A percentile compares a stretch with the other conserved stretches of the same genome.
Evolutionary conservation across 352 stramenopile species (phyloP).

Genomic region (Globisporangium heterothallicum): DNA sequence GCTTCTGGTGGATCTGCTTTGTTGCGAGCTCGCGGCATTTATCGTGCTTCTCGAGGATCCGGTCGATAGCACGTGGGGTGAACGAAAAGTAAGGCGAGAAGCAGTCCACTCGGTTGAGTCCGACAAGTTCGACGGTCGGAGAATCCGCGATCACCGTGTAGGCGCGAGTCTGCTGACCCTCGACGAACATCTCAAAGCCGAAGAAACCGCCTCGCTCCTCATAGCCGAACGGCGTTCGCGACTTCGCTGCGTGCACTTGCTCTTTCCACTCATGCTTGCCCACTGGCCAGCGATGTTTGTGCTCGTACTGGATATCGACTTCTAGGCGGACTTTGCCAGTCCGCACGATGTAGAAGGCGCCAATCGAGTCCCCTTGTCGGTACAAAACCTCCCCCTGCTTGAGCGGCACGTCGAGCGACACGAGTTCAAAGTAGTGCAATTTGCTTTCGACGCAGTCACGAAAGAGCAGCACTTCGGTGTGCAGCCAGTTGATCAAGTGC

Average conservation of each 20-base stretch:
- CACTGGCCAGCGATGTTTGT: constrained; percentile 52
- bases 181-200: constrained; percentile 68
- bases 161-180: constrained; percentile 33
- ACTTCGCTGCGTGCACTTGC: constrained; percentile 44
- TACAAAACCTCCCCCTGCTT: constrained; percentile 57
- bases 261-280: constrained; percentile 49
- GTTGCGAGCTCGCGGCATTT: constrained; percentile 34
- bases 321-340: constrained; percentile 50
- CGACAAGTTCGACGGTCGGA: constrained; percentile 42
- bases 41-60: constrained; percentile 50
- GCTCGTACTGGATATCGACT: constrained; percentile 67
- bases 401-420: constrained; percentile 62
- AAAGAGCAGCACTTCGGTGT: constrained; percentile 61
- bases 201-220: constrained; percentile 56
- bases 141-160: constrained; percentile 61
- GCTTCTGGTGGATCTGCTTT: constrained; percentile 45
- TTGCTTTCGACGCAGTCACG: constrained; percentile 73
- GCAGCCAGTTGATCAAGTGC: constrained; percentile 60
- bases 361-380: constrained; percentile 51
- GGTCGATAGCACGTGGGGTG: constrained; percentile 48
- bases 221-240: constrained; percentile 41
- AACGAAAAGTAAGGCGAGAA: constrained; percentile 75
- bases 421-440: constrained; percentile 71
- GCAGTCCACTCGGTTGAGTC: constrained; percentile 66
- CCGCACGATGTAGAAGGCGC: constrained; percentile 65